Evolutionary conservation across 768 basidiomycete genomes (phyloP).

Genomic region (Suillus discolor): DNA sequence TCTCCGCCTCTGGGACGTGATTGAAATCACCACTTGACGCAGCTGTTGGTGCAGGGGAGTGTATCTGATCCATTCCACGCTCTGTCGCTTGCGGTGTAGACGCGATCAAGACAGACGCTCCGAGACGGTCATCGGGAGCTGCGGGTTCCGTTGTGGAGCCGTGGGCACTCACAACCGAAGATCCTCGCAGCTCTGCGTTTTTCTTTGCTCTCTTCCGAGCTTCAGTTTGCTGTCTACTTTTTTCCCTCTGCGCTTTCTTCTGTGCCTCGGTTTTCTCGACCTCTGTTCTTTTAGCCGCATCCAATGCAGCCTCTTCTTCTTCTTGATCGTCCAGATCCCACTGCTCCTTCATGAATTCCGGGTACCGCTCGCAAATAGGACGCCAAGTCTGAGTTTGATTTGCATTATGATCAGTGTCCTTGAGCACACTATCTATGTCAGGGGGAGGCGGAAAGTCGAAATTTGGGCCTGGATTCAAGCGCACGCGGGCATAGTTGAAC

Average conservation of each 20-base stretch:
- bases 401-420: slow-evolving; percentile 31
- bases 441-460: slow-evolving; percentile 81
- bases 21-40: slow-evolving; percentile 50
- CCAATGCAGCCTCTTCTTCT: slow-evolving; percentile 63
- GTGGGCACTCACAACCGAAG: slow-evolving; percentile 26
- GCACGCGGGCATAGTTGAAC: slow-evolving; percentile 86
- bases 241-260: slow-evolving; percentile 46
- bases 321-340: slow-evolving; percentile 75
- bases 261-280: slow-evolving; percentile 42
- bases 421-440: slow-evolving; percentile 71
- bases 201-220: slow-evolving; percentile 54
- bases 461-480: slow-evolving; percentile 85
- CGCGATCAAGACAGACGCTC: slow-evolving; percentile 28
- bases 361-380: slow-evolving; percentile 82
- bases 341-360: slow-evolving; percentile 84
- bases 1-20: slow-evolving; percentile 44
- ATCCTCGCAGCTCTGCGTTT: slow-evolving; percentile 22
- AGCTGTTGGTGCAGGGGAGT: slow-evolving; percentile 55
- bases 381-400: slow-evolving; percentile 58
- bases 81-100: slow-evolving; percentile 26
- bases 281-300: slow-evolving; percentile 43
- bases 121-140: slow-evolving; percentile 25
- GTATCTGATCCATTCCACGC: slow-evolving; percentile 35
- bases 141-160: slow-evolving; percentile 33
- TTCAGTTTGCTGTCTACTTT: slow-evolving; percentile 53